Evolutionary conservation across 2,329 filamentous ascomycete genomes (phyloP).

Genomic region (Tolypocladium capitatum): DNA sequence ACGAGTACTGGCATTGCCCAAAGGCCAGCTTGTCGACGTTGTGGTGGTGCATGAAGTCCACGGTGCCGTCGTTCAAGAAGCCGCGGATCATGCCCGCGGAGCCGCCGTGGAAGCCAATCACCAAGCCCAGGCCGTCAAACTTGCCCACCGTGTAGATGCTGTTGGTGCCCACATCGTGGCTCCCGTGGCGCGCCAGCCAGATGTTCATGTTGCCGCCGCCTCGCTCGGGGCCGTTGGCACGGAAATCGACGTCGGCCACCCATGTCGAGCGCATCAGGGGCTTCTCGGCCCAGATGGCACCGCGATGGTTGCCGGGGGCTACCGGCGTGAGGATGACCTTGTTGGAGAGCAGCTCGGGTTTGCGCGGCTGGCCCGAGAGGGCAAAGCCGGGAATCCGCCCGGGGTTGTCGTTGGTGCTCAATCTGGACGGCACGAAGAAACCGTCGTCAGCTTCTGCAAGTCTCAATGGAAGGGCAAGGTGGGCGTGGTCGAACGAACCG

Average conservation of each 20-base stretch:
- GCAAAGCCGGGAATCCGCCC: conserved; percentile 40
- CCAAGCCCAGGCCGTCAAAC: conserved; percentile 83
- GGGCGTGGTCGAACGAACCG: conserved; percentile 29
- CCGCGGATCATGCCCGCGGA: conserved; percentile 69
- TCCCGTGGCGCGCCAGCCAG: conserved; percentile 70
- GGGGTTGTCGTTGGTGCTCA: conserved; percentile 9
- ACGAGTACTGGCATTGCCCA: conserved; percentile 80
- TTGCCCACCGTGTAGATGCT: conserved; percentile 74
- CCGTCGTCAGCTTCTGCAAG: not conserved
- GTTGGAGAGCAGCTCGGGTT: conserved; percentile 65
- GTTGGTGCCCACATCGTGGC: conserved; percentile 49
- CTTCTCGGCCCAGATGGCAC: conserved; percentile 65
- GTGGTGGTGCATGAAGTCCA: conserved; percentile 63
- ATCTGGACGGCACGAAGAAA: not conserved
- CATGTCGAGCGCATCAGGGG: conserved; percentile 54
- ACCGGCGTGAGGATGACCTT: conserved; percentile 85
- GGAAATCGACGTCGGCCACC: conserved; percentile 76
- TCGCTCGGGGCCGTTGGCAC: conserved; percentile 72
- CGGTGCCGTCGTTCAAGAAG: conserved; percentile 83
- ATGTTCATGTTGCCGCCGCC: conserved; percentile 84
- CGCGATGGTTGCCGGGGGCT: conserved; percentile 71
- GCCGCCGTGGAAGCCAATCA: conserved; percentile 73
- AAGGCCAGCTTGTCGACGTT: conserved; percentile 80
- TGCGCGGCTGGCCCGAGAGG: conserved; percentile 38
- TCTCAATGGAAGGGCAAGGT: not conserved